phyloP scores from a whole-genome alignment of 1,139 yeast genomes.

The Yamadazyma siamensis region DNA sequence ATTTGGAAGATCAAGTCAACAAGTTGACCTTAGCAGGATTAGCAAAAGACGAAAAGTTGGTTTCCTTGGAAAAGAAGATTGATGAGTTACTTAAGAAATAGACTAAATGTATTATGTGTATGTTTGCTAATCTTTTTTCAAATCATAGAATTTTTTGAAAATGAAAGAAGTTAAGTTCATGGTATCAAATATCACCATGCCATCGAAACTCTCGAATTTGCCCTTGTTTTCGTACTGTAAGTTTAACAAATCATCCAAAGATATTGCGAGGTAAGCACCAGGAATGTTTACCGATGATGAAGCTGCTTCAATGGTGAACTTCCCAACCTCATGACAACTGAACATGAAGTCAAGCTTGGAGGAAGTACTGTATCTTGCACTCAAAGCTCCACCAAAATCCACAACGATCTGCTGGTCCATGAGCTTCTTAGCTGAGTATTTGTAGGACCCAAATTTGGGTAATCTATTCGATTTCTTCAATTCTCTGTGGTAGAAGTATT shows the following conservation, averaged over 20 bases:
- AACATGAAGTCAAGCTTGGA: conserved; percentile 74
- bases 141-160: conserved; percentile 68
- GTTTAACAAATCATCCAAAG: conserved; percentile 66
- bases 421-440: conserved; percentile 73
- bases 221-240: conserved; percentile 61
- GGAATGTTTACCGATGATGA: conserved; percentile 40
- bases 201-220: conserved; percentile 56
- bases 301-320: conserved; percentile 66
- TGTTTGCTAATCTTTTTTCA: conserved; percentile 20
- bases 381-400: conserved; percentile 51
- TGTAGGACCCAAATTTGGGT: conserved; percentile 81
- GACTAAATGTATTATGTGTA: not conserved
- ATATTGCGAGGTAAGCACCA: conserved; percentile 52
- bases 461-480: conserved; percentile 63
- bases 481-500: conserved; percentile 74
- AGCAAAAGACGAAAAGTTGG: conserved; percentile 62
- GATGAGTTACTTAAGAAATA: conserved; percentile 32
- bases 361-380: conserved; percentile 40
- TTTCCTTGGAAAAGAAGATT: conserved; percentile 39
- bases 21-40: conserved; percentile 50
- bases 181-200: conserved; percentile 64
- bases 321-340: conserved; percentile 71
- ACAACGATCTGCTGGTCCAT: conserved; percentile 68
- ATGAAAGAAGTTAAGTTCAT: conserved; percentile 63
- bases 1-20: conserved; percentile 53